A percentile compares a stretch with the other conserved stretches of the same genome.
These are phyloP conservation scores for Leccinum subatratum DNA, from an alignment of 1,284 basidiomycete genomes.

Conservation along the genomic window DNA sequence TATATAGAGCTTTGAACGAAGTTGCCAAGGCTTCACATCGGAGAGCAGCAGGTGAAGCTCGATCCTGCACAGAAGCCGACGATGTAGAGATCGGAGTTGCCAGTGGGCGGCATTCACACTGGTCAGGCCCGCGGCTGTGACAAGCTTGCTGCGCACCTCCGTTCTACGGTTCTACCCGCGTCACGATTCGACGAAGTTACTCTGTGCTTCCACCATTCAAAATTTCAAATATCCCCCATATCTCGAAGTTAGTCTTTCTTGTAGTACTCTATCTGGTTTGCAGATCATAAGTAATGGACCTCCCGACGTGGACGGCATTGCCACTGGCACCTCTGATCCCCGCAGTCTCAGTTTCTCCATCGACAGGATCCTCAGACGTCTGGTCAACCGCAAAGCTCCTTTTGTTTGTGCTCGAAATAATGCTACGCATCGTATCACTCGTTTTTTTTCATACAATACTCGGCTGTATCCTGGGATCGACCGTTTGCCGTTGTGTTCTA, in stretches of 20 bases:
- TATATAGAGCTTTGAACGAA: no score
- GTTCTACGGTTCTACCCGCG: constrained; percentile 18
- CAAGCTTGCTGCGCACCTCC: constrained; percentile 15
- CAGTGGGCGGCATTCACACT: no score
- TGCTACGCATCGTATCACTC: constrained; percentile 29
- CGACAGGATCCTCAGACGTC: constrained; percentile 43
- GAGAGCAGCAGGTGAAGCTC: no score
- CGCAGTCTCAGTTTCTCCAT: constrained; percentile 38
- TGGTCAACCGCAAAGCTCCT: constrained; percentile 32
- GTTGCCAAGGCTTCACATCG: no score
- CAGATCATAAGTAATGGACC: constrained; percentile 54
- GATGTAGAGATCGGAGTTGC: no score
- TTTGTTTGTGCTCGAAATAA: constrained; percentile 41
- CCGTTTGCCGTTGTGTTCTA: constrained; percentile 31
- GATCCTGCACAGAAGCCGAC: no score
- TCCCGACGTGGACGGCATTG: constrained; percentile 29
- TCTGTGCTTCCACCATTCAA: constrained; percentile 34
- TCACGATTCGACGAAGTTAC: constrained; percentile 29
- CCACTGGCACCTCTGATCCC: constrained; percentile 21
- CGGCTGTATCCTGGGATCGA: constrained; percentile 44
- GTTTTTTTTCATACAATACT: constrained; percentile 22
- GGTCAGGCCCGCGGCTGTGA: no score
- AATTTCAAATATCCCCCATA: constrained; percentile 17
- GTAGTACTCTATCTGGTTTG: constrained; percentile 44
- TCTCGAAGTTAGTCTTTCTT: constrained; percentile 39